A percentile compares a stretch with the other conserved stretches of the same genome.
Conservation (phyloP, 176 grass and related monocot species). For the Tuctoria greenei region DNA sequence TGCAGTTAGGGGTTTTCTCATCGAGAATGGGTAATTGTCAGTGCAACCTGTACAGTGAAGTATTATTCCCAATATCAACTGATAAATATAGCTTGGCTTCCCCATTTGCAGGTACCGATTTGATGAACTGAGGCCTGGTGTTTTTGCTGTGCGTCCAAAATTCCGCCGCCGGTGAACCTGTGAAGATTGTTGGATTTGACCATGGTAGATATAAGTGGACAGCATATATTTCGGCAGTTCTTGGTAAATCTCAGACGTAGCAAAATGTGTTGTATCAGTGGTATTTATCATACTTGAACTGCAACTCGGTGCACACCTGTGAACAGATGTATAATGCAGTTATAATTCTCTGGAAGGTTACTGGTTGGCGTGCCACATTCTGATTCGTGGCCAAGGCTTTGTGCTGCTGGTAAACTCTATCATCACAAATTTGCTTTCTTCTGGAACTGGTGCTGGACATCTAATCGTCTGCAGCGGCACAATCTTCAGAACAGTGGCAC, state of each 20-base stretch:
- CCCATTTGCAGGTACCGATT: constrained; percentile 58
- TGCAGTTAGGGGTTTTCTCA: constrained; percentile 69
- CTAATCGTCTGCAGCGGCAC: too few relatives aligned
- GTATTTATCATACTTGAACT: not conserved
- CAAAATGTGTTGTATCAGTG: not conserved
- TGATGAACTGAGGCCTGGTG: constrained; percentile 70
- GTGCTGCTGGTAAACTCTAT: not conserved
- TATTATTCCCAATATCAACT: not conserved
- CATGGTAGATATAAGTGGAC: not conserved
- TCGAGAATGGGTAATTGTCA: constrained; percentile 57
- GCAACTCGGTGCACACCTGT: not conserved
- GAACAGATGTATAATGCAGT: not conserved
- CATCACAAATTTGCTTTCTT: not conserved
- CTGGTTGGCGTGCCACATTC: not conserved
- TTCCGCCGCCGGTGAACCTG: constrained; percentile 48
- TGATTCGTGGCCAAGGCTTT: not conserved
- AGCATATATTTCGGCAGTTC: not conserved
- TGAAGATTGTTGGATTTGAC: not conserved
- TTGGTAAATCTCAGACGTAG: constrained; percentile 8
- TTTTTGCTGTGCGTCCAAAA: constrained; percentile 68
- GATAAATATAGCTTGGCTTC: not conserved
- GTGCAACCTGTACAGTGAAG: not conserved
- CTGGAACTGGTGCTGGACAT: too few relatives aligned
- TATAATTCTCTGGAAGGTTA: not conserved
- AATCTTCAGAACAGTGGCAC: too few relatives aligned